phyloP scores from a whole-genome alignment of 1,284 basidiomycete genomes.

The Stygiomarasmius scandens region DNA sequence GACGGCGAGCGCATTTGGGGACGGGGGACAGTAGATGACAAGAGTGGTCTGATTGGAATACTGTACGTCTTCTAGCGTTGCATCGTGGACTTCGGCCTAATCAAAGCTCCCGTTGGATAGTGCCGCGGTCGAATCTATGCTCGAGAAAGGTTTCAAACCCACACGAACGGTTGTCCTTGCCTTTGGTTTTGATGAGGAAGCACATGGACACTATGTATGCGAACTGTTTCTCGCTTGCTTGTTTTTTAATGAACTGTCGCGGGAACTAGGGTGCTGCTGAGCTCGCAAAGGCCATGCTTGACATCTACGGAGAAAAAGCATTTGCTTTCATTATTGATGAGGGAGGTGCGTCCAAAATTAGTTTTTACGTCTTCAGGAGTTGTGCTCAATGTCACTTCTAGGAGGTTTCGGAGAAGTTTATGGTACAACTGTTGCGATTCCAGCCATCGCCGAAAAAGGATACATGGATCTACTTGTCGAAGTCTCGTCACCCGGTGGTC shows the following conservation, averaged over 20 bases:
- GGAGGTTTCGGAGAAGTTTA: constrained; percentile 25
- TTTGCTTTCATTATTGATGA: constrained; percentile 52
- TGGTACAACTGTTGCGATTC: constrained; percentile 39
- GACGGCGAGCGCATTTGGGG: constrained; percentile 51
- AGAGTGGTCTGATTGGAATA: constrained; percentile 42
- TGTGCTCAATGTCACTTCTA: constrained; percentile 4
- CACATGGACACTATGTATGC: constrained; percentile 39
- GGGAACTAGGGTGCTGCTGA: constrained; percentile 43
- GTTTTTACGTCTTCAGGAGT: neutral
- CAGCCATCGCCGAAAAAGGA: constrained; percentile 59
- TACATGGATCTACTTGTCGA: constrained; percentile 48
- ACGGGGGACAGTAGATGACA: constrained; percentile 46
- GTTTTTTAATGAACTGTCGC: neutral
- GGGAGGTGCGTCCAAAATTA: constrained; percentile 31
- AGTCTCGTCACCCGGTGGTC: constrained; percentile 52
- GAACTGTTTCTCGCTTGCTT: too few relatives aligned
- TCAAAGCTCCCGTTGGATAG: constrained; percentile 17
- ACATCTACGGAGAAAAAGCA: constrained; percentile 48
- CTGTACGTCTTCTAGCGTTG: constrained; percentile 27
- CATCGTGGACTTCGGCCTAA: too few relatives aligned
- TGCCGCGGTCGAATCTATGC: constrained; percentile 45
- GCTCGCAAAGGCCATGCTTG: constrained; percentile 42
- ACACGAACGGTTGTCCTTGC: constrained; percentile 52
- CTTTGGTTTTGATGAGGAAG: constrained; percentile 67
- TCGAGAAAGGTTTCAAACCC: constrained; percentile 46